These are phyloP conservation scores for Chlamydomonas incerta DNA, from an alignment of 139 green algal genomes.

Conservation along the genomic window DNA sequence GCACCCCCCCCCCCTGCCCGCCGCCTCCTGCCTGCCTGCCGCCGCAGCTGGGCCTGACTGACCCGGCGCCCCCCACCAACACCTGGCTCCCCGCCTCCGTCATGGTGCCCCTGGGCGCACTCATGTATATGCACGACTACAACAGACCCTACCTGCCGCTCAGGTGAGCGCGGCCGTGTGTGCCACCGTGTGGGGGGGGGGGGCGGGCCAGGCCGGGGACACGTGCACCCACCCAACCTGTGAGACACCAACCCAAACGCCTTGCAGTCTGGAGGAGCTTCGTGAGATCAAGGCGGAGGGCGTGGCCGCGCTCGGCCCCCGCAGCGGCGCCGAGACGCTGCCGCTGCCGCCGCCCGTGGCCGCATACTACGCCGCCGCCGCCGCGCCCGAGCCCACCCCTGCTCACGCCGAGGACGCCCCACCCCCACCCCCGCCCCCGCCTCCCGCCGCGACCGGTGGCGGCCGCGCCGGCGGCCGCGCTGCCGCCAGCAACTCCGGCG, in stretches of 20 bases:
- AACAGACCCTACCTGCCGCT: conserved; percentile 36
- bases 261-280: not conserved
- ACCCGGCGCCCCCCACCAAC: not conserved
- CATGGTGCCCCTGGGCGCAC: conserved; percentile 26
- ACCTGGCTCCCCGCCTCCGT: not conserved
- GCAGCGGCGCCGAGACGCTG: not conserved
- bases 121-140: conserved; percentile 28
- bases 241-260: too few relatives aligned
- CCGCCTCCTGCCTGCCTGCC: too few relatives aligned
- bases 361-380: not conserved
- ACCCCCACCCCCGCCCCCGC: not conserved
- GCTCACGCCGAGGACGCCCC: too few relatives aligned
- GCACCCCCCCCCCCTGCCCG: too few relatives aligned
- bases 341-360: not conserved
- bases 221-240: not conserved
- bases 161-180: not conserved
- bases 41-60: not conserved
- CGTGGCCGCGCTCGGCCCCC: not conserved
- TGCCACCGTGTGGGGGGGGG: too few relatives aligned
- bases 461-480: not conserved
- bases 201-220: too few relatives aligned
- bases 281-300: not conserved
- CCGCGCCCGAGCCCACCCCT: not conserved
- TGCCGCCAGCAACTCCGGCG: not conserved
- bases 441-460: not conserved